These are phyloP conservation scores for Cladosporium sp. DNA, from an alignment of 2,329 filamentous ascomycete species.

Conservation along the genomic window DNA sequence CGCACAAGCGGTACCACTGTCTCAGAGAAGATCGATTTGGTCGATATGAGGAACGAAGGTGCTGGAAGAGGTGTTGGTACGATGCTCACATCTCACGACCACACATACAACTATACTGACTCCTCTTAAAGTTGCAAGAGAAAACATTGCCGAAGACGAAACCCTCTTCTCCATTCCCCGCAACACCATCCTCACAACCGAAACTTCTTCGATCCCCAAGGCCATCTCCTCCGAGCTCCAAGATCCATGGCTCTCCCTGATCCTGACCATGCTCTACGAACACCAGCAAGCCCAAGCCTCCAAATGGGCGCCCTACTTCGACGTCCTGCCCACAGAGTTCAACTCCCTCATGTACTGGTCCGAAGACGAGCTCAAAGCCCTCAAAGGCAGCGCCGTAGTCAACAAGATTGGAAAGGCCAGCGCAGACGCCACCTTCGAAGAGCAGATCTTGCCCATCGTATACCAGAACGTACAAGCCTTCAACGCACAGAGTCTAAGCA, in stretches of 20 bases:
- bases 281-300: conserved; percentile 56
- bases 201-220: conserved; percentile 65
- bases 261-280: conserved; percentile 79
- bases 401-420: conserved; percentile 70
- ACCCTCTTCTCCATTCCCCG: conserved; percentile 78
- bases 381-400: conserved; percentile 74
- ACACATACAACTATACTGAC: not conserved
- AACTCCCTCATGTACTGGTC: conserved; percentile 91
- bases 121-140: conserved; percentile 58
- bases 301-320: conserved; percentile 72
- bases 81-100: conserved; percentile 25
- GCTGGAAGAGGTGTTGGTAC: conserved; percentile 62
- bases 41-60: conserved; percentile 53
- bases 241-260: conserved; percentile 54
- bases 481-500: conserved; percentile 37
- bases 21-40: conserved; percentile 54
- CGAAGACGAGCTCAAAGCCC: conserved; percentile 61
- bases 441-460: conserved; percentile 53
- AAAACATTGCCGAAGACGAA: conserved; percentile 68
- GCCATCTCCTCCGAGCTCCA: conserved; percentile 32
- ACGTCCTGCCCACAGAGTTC: conserved; percentile 67
- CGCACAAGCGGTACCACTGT: conserved; percentile 49
- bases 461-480: conserved; percentile 35
- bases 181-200: conserved; percentile 62
- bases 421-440: conserved; percentile 66